Percentiles rank a stretch among this genome's conserved stretches.
phyloP scores from a whole-genome alignment of 2,329 filamentous ascomycete species.

The Calonectria leucothoes region DNA sequence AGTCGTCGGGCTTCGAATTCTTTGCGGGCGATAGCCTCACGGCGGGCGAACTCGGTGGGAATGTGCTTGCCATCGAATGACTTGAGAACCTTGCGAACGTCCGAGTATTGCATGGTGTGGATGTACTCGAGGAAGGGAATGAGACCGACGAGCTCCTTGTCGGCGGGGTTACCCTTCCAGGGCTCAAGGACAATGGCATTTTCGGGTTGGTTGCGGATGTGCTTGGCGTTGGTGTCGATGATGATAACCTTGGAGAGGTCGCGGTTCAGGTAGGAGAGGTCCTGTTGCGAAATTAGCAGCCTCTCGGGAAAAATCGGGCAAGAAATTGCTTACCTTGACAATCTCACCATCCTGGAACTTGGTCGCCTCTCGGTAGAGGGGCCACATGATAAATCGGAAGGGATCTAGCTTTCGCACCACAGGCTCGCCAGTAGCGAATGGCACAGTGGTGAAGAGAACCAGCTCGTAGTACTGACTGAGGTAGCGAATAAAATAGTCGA shows the following conservation, averaged over 20 bases:
- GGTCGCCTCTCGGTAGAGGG: conserved; percentile 95
- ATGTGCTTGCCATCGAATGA: conserved; percentile 92
- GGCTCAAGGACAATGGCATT: conserved; percentile 93
- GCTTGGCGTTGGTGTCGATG: conserved; percentile 85
- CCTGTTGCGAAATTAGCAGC: conserved; percentile 61
- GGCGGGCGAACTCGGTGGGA: conserved; percentile 86
- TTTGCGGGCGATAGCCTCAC: conserved; percentile 86
- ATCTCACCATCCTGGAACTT: conserved; percentile 97
- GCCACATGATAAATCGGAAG: conserved; percentile 95
- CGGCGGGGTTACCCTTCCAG: conserved; percentile 86
- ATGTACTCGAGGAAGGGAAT: conserved; percentile 99
- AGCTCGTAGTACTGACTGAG: conserved; percentile 98
- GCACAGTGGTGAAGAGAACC: conserved; percentile 92
- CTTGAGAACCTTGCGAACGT: conserved; percentile 87
- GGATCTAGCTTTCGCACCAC: conserved; percentile 94
- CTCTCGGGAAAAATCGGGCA: background rate
- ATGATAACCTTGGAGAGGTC: conserved; percentile 96
- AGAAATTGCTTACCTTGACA: conserved; percentile 78
- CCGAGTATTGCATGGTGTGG: conserved; percentile 89
- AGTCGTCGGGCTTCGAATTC: conserved; percentile 85
- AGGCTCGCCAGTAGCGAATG: conserved; percentile 85
- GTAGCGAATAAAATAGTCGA: conserved; percentile 98
- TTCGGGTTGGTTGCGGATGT: conserved; percentile 92
- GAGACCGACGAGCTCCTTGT: conserved; percentile 86
- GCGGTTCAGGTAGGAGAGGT: conserved; percentile 97